Conservation (phyloP, 1,284 basidiomycete genomes). For the Ustilago nuda region DNA sequence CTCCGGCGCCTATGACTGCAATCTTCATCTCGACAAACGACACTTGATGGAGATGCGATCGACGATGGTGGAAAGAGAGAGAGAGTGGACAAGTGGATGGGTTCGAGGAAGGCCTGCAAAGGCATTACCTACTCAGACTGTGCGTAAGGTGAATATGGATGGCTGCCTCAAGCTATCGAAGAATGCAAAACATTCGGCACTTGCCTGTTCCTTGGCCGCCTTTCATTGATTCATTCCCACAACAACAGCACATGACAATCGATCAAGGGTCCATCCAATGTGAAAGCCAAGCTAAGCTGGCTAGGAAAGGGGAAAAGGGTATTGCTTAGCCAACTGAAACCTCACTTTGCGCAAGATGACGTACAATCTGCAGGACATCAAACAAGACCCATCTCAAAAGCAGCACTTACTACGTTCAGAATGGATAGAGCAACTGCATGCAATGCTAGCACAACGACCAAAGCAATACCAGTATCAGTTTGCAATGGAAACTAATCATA, state of each 20-base stretch:
- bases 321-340: background rate
- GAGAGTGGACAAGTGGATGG: background rate
- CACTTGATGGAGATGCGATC: background rate
- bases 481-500: background rate
- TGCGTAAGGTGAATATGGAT: constrained; percentile 8
- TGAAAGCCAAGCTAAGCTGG: background rate
- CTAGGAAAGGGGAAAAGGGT: too few relatives aligned
- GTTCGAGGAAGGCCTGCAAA: background rate
- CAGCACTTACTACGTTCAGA: too few relatives aligned
- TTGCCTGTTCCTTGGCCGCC: background rate
- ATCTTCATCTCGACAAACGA: constrained; percentile 66
- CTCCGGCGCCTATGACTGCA: constrained; percentile 82
- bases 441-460: background rate
- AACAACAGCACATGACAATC: background rate
- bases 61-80: background rate
- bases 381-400: background rate
- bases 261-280: background rate
- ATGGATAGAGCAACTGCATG: background rate
- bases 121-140: background rate
- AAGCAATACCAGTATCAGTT: too few relatives aligned
- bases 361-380: background rate
- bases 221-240: background rate
- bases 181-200: background rate
- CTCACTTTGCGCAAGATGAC: background rate
- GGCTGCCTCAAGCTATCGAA: constrained; percentile 4